Evolutionary conservation across 306 rosid genomes (phyloP).

Genomic region (Vicia villosa): DNA sequence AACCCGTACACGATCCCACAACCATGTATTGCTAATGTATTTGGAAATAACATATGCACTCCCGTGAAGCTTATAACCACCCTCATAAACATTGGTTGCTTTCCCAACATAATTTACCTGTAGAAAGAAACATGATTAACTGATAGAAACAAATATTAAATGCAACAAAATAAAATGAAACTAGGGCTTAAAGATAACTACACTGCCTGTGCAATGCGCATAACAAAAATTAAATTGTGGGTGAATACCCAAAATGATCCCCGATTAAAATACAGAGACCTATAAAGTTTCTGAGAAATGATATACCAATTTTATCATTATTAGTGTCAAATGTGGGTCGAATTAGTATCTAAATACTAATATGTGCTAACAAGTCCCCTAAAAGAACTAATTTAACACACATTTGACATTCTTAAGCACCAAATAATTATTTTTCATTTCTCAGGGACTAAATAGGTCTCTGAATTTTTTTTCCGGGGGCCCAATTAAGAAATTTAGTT

Average conservation of each 20-base stretch:
- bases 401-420: background rate
- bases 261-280: background rate
- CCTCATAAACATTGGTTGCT: constrained; percentile 74
- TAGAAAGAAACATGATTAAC: constrained; percentile 39
- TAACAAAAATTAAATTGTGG: background rate
- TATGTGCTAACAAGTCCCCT: background rate
- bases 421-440: background rate
- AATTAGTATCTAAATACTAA: background rate
- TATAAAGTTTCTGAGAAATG: background rate
- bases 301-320: background rate
- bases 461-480: background rate
- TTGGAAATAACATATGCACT: constrained; percentile 94
- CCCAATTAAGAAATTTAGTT: background rate
- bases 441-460: background rate
- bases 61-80: constrained; percentile 82
- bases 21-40: constrained; percentile 88
- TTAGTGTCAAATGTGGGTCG: background rate
- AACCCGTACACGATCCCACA: constrained; percentile 98
- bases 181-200: background rate
- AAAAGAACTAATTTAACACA: background rate
- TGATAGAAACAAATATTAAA: constrained; percentile 5
- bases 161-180: constrained; percentile 2
- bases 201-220: constrained; percentile 4
- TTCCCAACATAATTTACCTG: constrained; percentile 98
- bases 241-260: no score